Evolutionary conservation across 495 filamentous ascomycete species (phyloP).

Genomic region (Penicillium roqueforti): DNA sequence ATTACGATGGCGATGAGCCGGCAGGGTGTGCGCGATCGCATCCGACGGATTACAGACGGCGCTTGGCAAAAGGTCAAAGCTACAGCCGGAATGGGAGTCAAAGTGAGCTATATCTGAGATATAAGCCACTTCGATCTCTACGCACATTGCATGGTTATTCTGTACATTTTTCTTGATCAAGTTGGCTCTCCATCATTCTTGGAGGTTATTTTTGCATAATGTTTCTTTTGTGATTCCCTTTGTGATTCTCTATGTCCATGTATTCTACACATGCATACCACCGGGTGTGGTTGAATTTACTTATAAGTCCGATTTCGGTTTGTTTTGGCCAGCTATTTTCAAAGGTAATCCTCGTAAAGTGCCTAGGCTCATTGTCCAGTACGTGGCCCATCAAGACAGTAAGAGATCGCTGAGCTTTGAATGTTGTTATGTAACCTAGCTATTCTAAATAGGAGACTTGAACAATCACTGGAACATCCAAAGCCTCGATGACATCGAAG

Average conservation of each 20-base stretch:
- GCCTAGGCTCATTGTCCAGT: neutral
- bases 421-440: no score
- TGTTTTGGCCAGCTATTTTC: neutral
- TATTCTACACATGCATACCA: slow-evolving; percentile 12
- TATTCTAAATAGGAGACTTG: no score
- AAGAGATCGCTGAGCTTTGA: slow-evolving; percentile 16
- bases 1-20: slow-evolving; percentile 73
- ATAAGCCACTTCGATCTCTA: slow-evolving; percentile 5
- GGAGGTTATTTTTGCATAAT: slow-evolving; percentile 15
- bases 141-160: slow-evolving; percentile 12
- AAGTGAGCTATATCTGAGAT: slow-evolving; percentile 87
- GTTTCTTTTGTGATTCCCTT: slow-evolving; percentile 23
- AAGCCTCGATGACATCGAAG: no score
- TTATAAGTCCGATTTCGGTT: neutral
- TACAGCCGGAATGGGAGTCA: slow-evolving; percentile 94
- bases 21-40: slow-evolving; percentile 67
- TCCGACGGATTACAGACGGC: slow-evolving; percentile 59
- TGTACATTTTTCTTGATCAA: slow-evolving; percentile 17
- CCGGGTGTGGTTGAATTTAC: slow-evolving; percentile 5
- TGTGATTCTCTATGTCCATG: slow-evolving; percentile 17
- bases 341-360: neutral
- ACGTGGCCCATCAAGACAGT: slow-evolving; percentile 16
- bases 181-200: neutral
- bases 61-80: slow-evolving; percentile 80
- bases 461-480: no score